These are phyloP conservation scores for Ilyonectria mors-panacis DNA, from an alignment of 2,329 filamentous ascomycete genomes.

Conservation along the genomic window DNA sequence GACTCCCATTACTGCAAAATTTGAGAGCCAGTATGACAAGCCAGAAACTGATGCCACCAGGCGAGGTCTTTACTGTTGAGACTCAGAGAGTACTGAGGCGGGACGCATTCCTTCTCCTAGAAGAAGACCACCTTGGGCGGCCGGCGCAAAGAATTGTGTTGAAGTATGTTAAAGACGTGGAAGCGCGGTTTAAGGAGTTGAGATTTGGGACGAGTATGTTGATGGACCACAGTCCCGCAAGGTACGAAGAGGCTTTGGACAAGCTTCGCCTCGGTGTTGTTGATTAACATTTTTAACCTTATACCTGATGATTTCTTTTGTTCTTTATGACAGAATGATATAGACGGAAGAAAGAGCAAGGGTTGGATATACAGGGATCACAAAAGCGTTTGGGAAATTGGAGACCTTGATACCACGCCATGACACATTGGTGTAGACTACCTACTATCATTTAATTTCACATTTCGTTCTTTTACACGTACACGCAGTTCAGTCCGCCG, in stretches of 20 bases:
- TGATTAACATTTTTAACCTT: slow-evolving; percentile 35
- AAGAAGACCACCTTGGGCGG: slow-evolving; percentile 68
- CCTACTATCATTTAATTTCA: background rate
- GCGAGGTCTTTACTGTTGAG: slow-evolving; percentile 82
- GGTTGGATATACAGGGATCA: background rate
- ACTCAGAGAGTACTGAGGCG: slow-evolving; percentile 76
- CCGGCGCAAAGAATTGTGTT: slow-evolving; percentile 79
- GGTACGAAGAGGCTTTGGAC: slow-evolving; percentile 79
- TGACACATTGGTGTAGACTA: background rate
- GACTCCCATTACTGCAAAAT: slow-evolving; percentile 75
- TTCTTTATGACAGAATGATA: background rate
- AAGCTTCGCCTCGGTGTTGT: slow-evolving; percentile 68
- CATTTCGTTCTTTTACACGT: background rate
- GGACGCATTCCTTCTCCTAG: slow-evolving; percentile 70
- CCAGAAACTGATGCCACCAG: slow-evolving; percentile 80
- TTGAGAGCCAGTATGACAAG: slow-evolving; percentile 78
- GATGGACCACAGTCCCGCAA: slow-evolving; percentile 80
- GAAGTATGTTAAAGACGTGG: slow-evolving; percentile 80
- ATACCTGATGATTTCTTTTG: slow-evolving; percentile 5
- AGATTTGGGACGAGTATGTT: slow-evolving; percentile 82
- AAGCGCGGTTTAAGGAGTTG: slow-evolving; percentile 78
- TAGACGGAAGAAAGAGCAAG: background rate
- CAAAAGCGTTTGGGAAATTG: background rate
- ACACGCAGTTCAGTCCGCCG: slow-evolving; percentile 41
- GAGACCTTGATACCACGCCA: background rate